Conservation (phyloP, 441 rosid species). For the Biscutella auriculata region DNA sequence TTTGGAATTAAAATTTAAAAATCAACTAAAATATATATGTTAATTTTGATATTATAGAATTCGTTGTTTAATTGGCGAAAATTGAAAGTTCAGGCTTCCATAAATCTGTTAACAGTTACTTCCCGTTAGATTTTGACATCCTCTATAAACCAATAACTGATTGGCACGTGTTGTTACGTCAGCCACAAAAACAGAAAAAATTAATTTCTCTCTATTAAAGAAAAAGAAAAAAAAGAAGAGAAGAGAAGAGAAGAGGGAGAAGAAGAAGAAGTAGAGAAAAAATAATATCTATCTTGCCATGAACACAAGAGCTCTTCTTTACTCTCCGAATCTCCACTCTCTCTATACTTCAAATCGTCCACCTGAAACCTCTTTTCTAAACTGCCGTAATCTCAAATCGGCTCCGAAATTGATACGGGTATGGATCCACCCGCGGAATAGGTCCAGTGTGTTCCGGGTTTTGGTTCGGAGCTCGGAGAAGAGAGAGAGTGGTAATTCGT, state of each 20-base stretch:
- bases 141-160: not conserved
- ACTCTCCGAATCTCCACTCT: conserved; percentile 32
- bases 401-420: conserved; percentile 18
- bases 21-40: no score
- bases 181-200: conserved; percentile 39
- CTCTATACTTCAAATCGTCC: conserved; percentile 27
- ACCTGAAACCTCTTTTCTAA: conserved; percentile 20
- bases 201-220: not conserved
- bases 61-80: no score
- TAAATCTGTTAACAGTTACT: conserved; percentile 30
- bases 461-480: conserved; percentile 29
- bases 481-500: conserved; percentile 23
- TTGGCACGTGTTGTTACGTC: conserved; percentile 38
- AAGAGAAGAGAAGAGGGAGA: not conserved
- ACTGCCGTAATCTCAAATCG: conserved; percentile 12
- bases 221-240: not conserved
- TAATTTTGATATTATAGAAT: no score
- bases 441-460: conserved; percentile 26
- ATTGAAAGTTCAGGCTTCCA: no score
- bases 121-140: conserved; percentile 19
- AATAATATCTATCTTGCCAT: conserved; percentile 32
- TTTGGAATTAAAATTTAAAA: no score
- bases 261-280: conserved; percentile 16
- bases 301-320: conserved; percentile 52
- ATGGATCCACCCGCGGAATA: conserved; percentile 17